Conservation (phyloP, 2,329 filamentous ascomycete genomes). For the Plectosphaerella plurivora region DNA sequence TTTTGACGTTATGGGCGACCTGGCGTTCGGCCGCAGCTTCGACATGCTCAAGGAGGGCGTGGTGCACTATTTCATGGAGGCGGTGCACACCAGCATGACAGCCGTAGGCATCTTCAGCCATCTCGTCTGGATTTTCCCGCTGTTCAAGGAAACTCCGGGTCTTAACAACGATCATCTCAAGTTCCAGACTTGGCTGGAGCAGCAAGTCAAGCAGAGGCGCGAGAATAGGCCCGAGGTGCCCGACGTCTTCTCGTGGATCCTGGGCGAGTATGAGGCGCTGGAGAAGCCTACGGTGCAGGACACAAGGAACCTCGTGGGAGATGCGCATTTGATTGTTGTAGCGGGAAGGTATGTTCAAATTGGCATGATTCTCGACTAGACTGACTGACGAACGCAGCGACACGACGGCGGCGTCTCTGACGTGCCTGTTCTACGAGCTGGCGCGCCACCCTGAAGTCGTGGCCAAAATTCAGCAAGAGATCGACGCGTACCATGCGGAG, state of each 20-base stretch:
- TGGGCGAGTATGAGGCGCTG: slow-evolving; percentile 18
- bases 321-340: slow-evolving; percentile 22
- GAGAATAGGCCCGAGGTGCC: slow-evolving; percentile 15
- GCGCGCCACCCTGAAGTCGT: slow-evolving; percentile 4
- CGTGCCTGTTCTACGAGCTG: slow-evolving; percentile 11
- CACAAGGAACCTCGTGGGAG: slow-evolving; percentile 18
- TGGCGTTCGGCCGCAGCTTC: slow-evolving; percentile 32
- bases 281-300: slow-evolving; percentile 15
- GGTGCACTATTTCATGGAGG: slow-evolving; percentile 20
- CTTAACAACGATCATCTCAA: slow-evolving; percentile 13
- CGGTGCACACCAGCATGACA: slow-evolving; percentile 16
- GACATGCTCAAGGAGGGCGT: slow-evolving; percentile 24
- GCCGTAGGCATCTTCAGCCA: slow-evolving; percentile 17
- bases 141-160: slow-evolving; percentile 15
- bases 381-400: slow-evolving; percentile 5
- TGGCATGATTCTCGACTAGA: not conserved
- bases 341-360: slow-evolving; percentile 21
- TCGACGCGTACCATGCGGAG: slow-evolving; percentile 13
- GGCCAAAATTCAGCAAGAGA: not conserved
- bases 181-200: slow-evolving; percentile 14
- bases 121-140: slow-evolving; percentile 15
- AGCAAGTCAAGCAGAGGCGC: slow-evolving; percentile 9
- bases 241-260: slow-evolving; percentile 25
- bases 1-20: slow-evolving; percentile 36
- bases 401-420: slow-evolving; percentile 11